Evolutionary conservation across 257 asterid genomes (phyloP).

Genomic region (Forsythia suspensa): DNA sequence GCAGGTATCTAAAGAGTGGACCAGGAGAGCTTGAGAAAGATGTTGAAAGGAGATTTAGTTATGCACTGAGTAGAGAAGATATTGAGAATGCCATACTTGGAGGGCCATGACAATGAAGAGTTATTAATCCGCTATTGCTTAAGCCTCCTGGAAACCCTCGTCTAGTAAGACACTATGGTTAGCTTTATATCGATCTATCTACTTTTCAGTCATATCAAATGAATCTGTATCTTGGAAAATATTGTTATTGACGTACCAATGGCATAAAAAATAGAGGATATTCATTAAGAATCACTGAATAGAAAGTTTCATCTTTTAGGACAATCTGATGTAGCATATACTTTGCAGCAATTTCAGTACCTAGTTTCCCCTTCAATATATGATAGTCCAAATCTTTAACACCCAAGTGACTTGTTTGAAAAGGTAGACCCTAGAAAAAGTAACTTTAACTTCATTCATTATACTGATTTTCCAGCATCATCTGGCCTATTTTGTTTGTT

Average conservation of each 20-base stretch:
- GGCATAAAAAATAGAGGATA: too few relatives aligned
- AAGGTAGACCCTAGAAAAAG: too few relatives aligned
- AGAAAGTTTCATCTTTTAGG: too few relatives aligned
- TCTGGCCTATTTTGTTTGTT: background rate
- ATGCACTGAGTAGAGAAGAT: constrained; percentile 94
- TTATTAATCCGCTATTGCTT: background rate
- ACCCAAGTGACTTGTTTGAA: background rate
- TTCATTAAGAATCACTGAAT: too few relatives aligned
- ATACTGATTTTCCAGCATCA: background rate
- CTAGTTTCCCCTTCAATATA: too few relatives aligned
- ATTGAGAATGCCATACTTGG: constrained; percentile 96
- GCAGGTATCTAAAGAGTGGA: constrained; percentile 89
- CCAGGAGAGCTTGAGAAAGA: constrained; percentile 85
- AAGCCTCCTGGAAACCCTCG: background rate
- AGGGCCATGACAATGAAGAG: constrained; percentile 58
- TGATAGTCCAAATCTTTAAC: background rate
- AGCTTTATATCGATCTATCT: background rate
- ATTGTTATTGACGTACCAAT: background rate
- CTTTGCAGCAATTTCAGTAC: too few relatives aligned
- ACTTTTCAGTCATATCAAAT: background rate
- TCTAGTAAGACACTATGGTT: background rate
- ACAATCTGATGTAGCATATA: too few relatives aligned
- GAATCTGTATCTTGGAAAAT: background rate
- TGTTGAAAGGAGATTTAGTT: constrained; percentile 91
- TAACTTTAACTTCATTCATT: background rate